Percentiles rank a stretch among this genome's conserved stretches.
Evolutionary conservation across 2,329 filamentous ascomycete genomes (phyloP).

Genomic region (Didymella sp.): DNA sequence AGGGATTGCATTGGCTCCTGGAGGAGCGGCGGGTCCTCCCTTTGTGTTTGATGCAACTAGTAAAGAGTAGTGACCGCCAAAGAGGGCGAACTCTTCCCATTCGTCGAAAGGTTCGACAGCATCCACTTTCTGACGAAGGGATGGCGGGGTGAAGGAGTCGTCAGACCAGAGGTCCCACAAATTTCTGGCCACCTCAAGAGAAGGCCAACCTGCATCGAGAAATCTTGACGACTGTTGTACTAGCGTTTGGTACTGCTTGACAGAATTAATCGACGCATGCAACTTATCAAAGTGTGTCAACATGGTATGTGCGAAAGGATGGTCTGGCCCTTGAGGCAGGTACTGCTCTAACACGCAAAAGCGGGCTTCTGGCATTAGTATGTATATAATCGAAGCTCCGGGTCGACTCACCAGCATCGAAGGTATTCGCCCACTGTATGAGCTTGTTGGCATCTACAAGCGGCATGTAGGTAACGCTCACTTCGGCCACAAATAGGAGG

Average conservation of each 20-base stretch:
- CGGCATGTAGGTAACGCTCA: constrained; percentile 91
- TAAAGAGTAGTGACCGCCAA: constrained; percentile 83
- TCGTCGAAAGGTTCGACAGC: constrained; percentile 86
- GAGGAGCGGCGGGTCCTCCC: constrained; percentile 16
- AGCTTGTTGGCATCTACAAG: constrained; percentile 73
- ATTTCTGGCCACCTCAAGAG: constrained; percentile 65
- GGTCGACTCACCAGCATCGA: constrained; percentile 68
- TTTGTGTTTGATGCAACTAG: constrained; percentile 65
- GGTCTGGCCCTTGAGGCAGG: constrained; percentile 75
- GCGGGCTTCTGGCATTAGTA: constrained; percentile 59
- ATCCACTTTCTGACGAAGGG: constrained; percentile 70
- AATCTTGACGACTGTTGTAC: constrained; percentile 75
- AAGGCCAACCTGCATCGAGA: constrained; percentile 69
- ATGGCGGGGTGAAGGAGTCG: constrained; percentile 66
- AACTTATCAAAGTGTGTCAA: constrained; percentile 81
- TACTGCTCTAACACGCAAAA: constrained; percentile 91
- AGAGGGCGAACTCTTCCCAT: constrained; percentile 92
- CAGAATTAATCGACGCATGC: constrained; percentile 77
- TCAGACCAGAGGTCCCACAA: constrained; percentile 86
- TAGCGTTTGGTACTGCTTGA: constrained; percentile 72
- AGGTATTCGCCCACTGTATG: constrained; percentile 76
- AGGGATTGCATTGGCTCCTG: not conserved
- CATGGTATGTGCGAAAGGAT: constrained; percentile 90
- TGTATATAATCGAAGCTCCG: not conserved
- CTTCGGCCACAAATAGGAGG: constrained; percentile 85